Percentiles rank a stretch among this genome's conserved stretches.
Conservation (phyloP, 768 basidiomycete genomes). For the Udeniomyces megalosporus region DNA sequence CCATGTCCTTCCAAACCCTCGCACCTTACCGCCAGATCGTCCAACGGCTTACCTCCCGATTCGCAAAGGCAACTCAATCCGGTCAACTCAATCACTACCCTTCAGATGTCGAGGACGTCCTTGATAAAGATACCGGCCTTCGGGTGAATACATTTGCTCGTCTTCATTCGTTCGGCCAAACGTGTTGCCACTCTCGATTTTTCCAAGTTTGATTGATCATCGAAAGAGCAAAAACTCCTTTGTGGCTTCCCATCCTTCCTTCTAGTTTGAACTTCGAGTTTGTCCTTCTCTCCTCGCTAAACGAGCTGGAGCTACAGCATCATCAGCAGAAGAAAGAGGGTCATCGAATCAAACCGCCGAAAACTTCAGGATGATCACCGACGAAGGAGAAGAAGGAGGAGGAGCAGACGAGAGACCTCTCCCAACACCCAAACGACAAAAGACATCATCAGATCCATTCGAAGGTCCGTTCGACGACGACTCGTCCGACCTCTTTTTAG, state of each 20-base stretch:
- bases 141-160: background rate
- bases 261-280: conserved; percentile 11
- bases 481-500: conserved; percentile 4
- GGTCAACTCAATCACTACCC: conserved; percentile 12
- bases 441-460: conserved; percentile 5
- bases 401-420: background rate
- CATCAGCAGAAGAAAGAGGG: too few species aligned
- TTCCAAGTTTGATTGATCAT: too few species aligned
- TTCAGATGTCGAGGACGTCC: conserved; percentile 6
- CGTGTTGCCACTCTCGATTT: background rate
- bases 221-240: too few species aligned
- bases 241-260: too few species aligned
- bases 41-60: background rate
- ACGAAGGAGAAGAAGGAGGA: too few species aligned
- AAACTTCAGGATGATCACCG: too few species aligned
- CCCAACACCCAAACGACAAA: background rate
- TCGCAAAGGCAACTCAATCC: conserved; percentile 6
- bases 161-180: background rate
- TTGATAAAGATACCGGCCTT: background rate
- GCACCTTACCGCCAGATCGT: conserved; percentile 8
- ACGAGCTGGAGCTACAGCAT: background rate
- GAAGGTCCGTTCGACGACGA: conserved; percentile 13
- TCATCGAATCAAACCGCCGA: too few species aligned
- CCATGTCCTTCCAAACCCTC: background rate
- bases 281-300: conserved; percentile 13